Base-by-base conservation (phyloP, 2,329 filamentous ascomycete genomes). In the Clonostachys chloroleuca region DNA sequence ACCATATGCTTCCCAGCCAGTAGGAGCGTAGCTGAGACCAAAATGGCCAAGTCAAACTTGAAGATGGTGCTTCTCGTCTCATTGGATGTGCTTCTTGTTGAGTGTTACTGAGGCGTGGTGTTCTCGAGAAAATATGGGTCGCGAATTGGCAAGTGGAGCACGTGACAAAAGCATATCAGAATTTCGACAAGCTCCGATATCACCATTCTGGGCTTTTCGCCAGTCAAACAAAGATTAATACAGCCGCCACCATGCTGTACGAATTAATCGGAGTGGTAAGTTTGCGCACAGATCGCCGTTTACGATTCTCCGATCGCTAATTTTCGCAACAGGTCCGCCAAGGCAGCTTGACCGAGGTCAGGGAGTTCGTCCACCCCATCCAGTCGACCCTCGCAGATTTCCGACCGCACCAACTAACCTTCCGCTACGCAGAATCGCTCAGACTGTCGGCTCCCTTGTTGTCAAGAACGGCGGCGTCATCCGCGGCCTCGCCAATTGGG, bases 401-500 rank as follows among this genome's bases (percentile, higher is more conserved):
- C 36, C 36, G 36, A 39, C 44, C 37, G 40, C 46, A 43, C 50
- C 40, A 46, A 36, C 47, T 43, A 41, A 53, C 44, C 33, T 40
- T 10, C 24, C 24, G 24, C 24, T 10, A 10, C 33, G 10, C 51
- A 96, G 91, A 77, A 95, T 97, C 70, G 90, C 91, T 65, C 83
- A 86, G 60, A 89, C 89, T 47, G 83, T 90, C 54, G 92, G 92
- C 58, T 83, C 85, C 56, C 80, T 92, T 54, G 80, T 99, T 64
- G 87, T 99, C 59, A 79, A 81, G 57, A 81, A 85, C 55, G 87
- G 87, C 65, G 94, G 94, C 67, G 92, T 96, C 48, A 83, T 99
- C 62, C 91, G 94, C 58, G 91, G 91, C 64, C 79, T 95, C 63
- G 86, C 86, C 57, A 99, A 99, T 78, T 99, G 94, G 94, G 94